Evolutionary conservation across 768 basidiomycete species (phyloP).

Genomic region (Rhizopogon roseolus): DNA sequence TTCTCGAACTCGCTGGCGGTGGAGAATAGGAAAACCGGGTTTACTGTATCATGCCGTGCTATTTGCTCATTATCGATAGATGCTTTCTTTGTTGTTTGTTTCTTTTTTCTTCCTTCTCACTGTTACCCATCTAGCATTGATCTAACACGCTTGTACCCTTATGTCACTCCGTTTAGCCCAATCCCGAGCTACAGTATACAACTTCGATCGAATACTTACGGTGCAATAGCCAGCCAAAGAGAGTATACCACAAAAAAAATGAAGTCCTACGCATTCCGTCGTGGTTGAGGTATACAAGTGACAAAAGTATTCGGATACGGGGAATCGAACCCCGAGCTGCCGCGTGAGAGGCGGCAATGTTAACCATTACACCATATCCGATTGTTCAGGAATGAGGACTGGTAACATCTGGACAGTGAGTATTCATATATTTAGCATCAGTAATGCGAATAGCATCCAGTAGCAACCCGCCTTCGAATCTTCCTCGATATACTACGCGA

Average conservation of each 20-base stretch:
- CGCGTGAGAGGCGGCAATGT: slow-evolving; percentile 62
- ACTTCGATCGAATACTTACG: not conserved
- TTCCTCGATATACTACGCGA: not conserved
- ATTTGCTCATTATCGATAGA: slow-evolving; percentile 5
- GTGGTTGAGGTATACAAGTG: too few species aligned
- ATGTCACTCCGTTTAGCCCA: slow-evolving; percentile 3
- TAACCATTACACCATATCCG: slow-evolving; percentile 65
- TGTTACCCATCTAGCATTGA: not conserved
- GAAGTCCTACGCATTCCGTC: too few species aligned
- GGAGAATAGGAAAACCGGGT: slow-evolving; percentile 28
- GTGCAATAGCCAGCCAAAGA: not conserved
- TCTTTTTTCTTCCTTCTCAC: not conserved
- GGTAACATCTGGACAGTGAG: too few species aligned
- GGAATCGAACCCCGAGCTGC: slow-evolving; percentile 36
- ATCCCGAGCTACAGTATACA: not conserved
- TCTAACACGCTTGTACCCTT: slow-evolving; percentile 5
- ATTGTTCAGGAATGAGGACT: too few species aligned
- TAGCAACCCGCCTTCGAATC: not conserved
- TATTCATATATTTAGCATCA: too few species aligned
- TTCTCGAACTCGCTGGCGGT: slow-evolving; percentile 86
- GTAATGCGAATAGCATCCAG: too few species aligned
- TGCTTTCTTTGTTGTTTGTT: slow-evolving; percentile 5
- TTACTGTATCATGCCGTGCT: slow-evolving; percentile 1
- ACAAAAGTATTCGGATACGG: slow-evolving; percentile 12
- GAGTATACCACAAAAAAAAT: not conserved